Evolutionary conservation across 352 stramenopile species (phyloP), one percentile per base, ranked within the genome.

Genomic region (Globisporangium okanoganense): DNA sequence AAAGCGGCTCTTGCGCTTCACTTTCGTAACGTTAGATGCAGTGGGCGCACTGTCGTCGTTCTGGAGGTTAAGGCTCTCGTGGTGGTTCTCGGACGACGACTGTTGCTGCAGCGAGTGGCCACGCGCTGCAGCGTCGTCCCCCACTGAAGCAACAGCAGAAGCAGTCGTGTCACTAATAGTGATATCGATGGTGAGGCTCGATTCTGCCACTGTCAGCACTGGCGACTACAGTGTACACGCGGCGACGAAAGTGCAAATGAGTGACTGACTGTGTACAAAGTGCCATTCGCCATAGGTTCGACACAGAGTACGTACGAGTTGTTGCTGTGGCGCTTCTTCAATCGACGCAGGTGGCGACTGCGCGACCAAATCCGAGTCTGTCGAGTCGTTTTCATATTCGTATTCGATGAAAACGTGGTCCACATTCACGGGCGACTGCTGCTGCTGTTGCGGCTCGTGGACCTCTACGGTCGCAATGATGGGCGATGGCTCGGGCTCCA

Each of bases 1-100:
- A 63, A 93, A 93, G n/a, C 83, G 81, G 5, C 83, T 82, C 67
- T 84, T 86, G 47, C 75, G 83, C 71, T 87, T 88, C n/a, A 88
- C 70, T 29, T 80, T 85, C 48, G 43, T 49, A n/a, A 10, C n/a
- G n/a, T n/a, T n/a, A n/a, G n/a, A 24, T n/a, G 9, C 43, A n/a
- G 54, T 20, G 14, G 27, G 7, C 16, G 27, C 27, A 16, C 48
- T 41, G n/a, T 55, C 20, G 3, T 55, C 16, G 13, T 55, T 29
- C 16, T 35, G 47, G 16, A 24, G 47, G 3, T 5, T 35, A 16
- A 12, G n/a, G 14, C 24, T 36, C 0, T 18, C 5, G 25, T 53
- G 38, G 18, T 44, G 7, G 38, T 8, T 44, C 38, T 44, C 38
- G 0, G 47, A 20, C 33, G 50, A 44, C n/a, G 31, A 14, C 12